Evolutionary conservation across 2,329 filamentous ascomycete species (phyloP).

Genomic region (Ophiostoma fasciatum): DNA sequence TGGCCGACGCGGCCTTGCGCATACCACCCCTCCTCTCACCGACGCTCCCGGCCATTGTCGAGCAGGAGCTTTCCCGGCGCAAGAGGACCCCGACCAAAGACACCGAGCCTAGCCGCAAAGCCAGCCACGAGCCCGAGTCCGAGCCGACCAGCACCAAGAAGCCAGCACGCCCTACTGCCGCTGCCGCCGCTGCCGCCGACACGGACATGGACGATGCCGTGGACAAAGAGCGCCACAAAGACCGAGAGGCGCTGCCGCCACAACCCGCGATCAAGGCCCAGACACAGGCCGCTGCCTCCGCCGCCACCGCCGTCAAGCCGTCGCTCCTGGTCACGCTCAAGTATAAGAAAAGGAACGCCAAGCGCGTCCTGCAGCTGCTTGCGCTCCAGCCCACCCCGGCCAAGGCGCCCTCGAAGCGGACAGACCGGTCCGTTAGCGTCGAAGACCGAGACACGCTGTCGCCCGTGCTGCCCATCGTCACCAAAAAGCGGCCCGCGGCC

Average conservation of each 20-base stretch:
- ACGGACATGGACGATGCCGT: neutral
- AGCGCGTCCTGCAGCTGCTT: constrained; percentile 31
- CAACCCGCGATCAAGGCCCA: too few relatives aligned
- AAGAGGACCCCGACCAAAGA: constrained; percentile 18
- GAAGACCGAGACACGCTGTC: constrained; percentile 26
- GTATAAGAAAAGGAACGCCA: constrained; percentile 31
- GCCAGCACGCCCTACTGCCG: constrained; percentile 10
- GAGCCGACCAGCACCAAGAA: constrained; percentile 22
- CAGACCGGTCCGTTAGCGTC: constrained; percentile 26
- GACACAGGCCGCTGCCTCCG: too few relatives aligned
- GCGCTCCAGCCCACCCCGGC: constrained; percentile 27
- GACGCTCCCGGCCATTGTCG: constrained; percentile 36
- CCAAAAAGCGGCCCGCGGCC: constrained; percentile 34
- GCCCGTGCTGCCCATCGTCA: constrained; percentile 20
- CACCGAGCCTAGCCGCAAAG: constrained; percentile 10
- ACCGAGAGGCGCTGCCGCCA: constrained; percentile 9
- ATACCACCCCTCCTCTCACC: constrained; percentile 40
- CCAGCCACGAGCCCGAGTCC: constrained; percentile 18
- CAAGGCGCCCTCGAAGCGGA: constrained; percentile 20
- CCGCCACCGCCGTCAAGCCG: too few relatives aligned
- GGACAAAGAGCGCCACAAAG: constrained; percentile 10
- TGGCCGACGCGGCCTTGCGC: constrained; percentile 19
- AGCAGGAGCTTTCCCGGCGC: constrained; percentile 28
- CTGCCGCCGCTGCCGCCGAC: neutral
- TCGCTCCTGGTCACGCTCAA: constrained; percentile 29